A percentile compares a stretch with the other conserved stretches of the same genome.
Conservation (phyloP, 2,329 filamentous ascomycete genomes). For the Calonectria ilicicola region DNA sequence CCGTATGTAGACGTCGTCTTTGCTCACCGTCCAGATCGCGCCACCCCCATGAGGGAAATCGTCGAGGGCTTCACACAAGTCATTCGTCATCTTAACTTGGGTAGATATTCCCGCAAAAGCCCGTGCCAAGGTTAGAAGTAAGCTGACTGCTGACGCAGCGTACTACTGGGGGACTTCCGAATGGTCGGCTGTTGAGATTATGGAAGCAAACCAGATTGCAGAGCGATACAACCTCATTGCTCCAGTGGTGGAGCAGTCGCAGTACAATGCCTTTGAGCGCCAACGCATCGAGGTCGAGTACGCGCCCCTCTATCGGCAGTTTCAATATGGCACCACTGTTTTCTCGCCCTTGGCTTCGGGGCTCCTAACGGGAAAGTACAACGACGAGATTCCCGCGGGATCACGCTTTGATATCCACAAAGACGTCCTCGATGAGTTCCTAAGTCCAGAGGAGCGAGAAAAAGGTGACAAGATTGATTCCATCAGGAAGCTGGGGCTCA, state of each 20-base stretch:
- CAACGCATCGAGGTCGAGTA: conserved; percentile 74
- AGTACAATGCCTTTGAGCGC: conserved; percentile 73
- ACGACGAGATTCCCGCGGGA: conserved; percentile 65
- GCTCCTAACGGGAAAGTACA: conserved; percentile 75
- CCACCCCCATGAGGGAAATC: conserved; percentile 43
- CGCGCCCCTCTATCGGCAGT: conserved; percentile 68
- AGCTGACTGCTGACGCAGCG: conserved; percentile 13
- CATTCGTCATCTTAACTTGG: conserved; percentile 42
- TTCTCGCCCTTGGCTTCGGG: conserved; percentile 69
- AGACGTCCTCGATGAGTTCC: conserved; percentile 31
- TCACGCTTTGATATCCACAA: conserved; percentile 62
- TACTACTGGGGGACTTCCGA: conserved; percentile 69
- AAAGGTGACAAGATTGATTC: conserved; percentile 44
- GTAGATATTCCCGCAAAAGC: background rate
- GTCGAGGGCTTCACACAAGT: conserved; percentile 43
- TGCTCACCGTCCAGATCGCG: conserved; percentile 40
- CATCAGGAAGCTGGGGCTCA: conserved; percentile 36
- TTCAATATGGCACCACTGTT: conserved; percentile 70
- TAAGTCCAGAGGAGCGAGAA: conserved; percentile 29
- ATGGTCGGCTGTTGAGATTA: conserved; percentile 76
- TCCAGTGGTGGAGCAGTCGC: conserved; percentile 74
- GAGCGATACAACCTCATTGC: conserved; percentile 71
- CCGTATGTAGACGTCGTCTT: conserved; percentile 43
- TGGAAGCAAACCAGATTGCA: conserved; percentile 65
- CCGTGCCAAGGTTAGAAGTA: background rate